These are phyloP conservation scores for Amaranthus hypochondriacus DNA, from an alignment of 148 eudicot species.

Conservation along the genomic window DNA sequence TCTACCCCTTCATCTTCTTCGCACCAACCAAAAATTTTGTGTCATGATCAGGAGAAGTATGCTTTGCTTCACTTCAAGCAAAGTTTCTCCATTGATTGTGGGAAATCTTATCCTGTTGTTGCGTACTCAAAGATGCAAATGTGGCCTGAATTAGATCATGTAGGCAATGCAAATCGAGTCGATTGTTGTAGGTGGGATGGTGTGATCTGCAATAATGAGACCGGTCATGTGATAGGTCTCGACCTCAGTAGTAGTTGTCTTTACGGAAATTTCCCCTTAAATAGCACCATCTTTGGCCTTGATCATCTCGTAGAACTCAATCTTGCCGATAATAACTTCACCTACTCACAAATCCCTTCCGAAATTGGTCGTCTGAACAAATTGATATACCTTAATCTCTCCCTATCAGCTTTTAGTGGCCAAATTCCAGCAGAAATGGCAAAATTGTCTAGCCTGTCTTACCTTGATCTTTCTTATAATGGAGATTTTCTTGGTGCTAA, in stretches of 20 bases:
- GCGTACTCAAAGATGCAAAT: constrained; percentile 8
- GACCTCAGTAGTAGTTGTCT: constrained; percentile 33
- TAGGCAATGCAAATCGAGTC: too few species aligned
- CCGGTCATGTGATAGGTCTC: constrained; percentile 31
- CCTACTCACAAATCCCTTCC: constrained; percentile 23
- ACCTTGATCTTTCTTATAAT: constrained; percentile 18
- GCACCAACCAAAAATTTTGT: background rate
- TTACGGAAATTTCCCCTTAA: constrained; percentile 14
- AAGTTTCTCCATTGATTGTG: constrained; percentile 11
- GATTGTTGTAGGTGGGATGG: constrained; percentile 41
- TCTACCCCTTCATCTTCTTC: background rate
- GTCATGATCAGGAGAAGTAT: constrained; percentile 17
- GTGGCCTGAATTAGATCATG: background rate
- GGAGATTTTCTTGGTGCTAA: background rate
- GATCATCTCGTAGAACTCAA: constrained; percentile 26
- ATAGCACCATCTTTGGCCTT: constrained; percentile 23
- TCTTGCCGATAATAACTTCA: constrained; percentile 31
- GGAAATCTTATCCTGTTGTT: background rate
- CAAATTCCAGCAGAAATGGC: constrained; percentile 25
- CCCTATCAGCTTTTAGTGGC: constrained; percentile 23
- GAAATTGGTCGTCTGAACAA: background rate
- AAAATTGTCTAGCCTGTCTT: constrained; percentile 7
- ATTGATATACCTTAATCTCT: constrained; percentile 25
- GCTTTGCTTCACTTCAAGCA: constrained; percentile 16
- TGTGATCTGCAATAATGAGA: constrained; percentile 23